phyloP scores from a whole-genome alignment of 2,329 filamentous ascomycete species.

The Cryphonectria radicalis region DNA sequence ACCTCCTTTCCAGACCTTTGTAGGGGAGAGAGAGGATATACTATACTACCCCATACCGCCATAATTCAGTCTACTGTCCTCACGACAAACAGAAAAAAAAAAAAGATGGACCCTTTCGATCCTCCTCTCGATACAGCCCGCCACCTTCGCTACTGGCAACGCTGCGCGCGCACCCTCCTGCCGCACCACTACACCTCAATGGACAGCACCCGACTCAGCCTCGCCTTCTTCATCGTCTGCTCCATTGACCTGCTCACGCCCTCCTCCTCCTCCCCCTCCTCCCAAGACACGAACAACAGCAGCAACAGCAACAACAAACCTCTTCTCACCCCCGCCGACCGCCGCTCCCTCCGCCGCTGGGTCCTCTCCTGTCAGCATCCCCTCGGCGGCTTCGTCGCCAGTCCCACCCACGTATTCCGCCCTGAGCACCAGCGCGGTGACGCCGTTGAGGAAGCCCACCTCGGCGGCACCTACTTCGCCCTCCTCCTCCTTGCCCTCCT shows the following conservation, averaged over 20 bases:
- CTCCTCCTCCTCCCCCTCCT: constrained; percentile 53
- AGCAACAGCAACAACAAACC: constrained; percentile 20
- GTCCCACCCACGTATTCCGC: constrained; percentile 67
- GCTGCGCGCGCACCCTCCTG: constrained; percentile 81
- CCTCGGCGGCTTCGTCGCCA: constrained; percentile 85
- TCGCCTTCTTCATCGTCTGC: constrained; percentile 87
- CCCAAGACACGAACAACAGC: constrained; percentile 31
- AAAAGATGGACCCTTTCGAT: constrained; percentile 33
- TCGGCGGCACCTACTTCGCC: constrained; percentile 90
- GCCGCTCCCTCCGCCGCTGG: constrained; percentile 66
- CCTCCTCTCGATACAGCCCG: constrained; percentile 59
- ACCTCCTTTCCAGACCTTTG: neutral
- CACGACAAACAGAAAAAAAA: neutral
- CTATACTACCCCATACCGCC: neutral
- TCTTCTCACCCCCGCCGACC: constrained; percentile 52
- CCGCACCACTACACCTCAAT: constrained; percentile 83
- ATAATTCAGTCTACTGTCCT: neutral
- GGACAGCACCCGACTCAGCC: constrained; percentile 87
- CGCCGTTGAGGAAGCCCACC: constrained; percentile 61
- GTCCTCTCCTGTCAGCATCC: constrained; percentile 86
- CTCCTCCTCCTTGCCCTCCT: constrained; percentile 69
- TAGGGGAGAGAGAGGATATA: neutral
- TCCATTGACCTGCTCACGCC: constrained; percentile 80
- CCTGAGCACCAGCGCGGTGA: constrained; percentile 31
- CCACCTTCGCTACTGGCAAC: constrained; percentile 91